Evolutionary conservation across 805 yeast species (phyloP), one percentile per base, ranked within the genome.

Genomic region (Wickerhamiella sorbophila): DNA sequence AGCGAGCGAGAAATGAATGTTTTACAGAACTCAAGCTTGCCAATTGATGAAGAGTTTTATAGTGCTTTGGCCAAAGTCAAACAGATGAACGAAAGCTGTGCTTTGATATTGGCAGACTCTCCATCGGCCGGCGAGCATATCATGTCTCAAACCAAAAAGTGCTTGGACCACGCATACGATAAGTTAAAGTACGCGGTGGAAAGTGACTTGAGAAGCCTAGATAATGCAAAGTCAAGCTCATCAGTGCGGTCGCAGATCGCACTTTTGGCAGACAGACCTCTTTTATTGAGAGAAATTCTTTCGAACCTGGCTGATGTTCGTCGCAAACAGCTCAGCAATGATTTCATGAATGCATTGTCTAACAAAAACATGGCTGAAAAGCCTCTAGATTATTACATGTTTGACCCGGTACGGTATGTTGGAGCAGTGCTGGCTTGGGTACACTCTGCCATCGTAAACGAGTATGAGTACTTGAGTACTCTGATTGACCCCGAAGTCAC

Each of bases 391-490:
- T 61, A 79, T 35, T 72, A 79, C 6, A 78, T 82, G 0, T 80
- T 80, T 56, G 95, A 88, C 56, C 82, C 95, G 1, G 66, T 77
- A 20, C 67, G 95, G 42, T 87, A 77, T 48, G 66, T 84, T 15
- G 94, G 96, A 20, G 95, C 86, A 56, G 69, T 91, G 26, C 63
- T 91, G 31, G 97, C 97, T 0, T 82, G 81, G 64, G 70, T 86
- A 1, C 96, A 91, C 56, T 74, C 87, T 1, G 70, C 83, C 4
- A 77, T 86, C 24, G 94, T 86, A 3, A 83, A 84, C 60, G 98
- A 91, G 58, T 70, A 76, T 33, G 98, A 91, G 54, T 67, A 79
- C 24, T 69, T 88, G 4, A 68, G 69, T 6, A 68, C 76, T 16
- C 60, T 88, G 39, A 77, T 88, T 42, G 69, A 69, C 36, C 60